These are phyloP conservation scores for Raddia guianensis DNA, from an alignment of 176 grass and related monocot genomes.

Conservation along the genomic window DNA sequence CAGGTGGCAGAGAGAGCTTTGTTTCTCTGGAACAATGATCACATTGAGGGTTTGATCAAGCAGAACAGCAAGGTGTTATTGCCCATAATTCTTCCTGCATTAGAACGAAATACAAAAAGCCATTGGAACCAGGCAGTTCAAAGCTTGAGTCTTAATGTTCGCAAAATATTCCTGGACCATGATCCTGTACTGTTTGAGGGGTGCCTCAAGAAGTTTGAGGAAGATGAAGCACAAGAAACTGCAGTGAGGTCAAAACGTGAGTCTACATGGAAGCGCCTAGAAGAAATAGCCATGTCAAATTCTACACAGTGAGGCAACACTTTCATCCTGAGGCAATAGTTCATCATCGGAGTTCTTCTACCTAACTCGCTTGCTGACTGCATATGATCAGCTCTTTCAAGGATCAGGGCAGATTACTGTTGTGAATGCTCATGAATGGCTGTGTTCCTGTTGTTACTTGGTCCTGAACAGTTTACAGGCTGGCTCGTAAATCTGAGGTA, in stretches of 20 bases:
- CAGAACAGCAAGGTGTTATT: constrained; percentile 67
- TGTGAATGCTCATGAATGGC: constrained; percentile 40
- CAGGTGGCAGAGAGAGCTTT: constrained; percentile 73
- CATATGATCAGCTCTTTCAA: neutral
- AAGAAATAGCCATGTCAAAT: constrained; percentile 59
- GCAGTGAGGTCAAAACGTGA: constrained; percentile 51
- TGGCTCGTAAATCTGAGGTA: constrained; percentile 43
- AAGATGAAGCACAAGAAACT: constrained; percentile 59
- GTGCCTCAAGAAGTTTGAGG: constrained; percentile 68
- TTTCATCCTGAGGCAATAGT: constrained; percentile 29
- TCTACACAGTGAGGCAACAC: constrained; percentile 41
- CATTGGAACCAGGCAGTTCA: constrained; percentile 79
- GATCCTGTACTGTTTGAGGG: constrained; percentile 59
- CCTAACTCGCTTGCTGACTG: constrained; percentile 29
- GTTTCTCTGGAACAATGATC: constrained; percentile 75
- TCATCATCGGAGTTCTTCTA: constrained; percentile 22
- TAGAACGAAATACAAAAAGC: constrained; percentile 63
- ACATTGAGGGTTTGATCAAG: constrained; percentile 70
- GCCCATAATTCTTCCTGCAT: constrained; percentile 66
- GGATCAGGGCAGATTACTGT: constrained; percentile 33
- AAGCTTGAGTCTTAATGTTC: constrained; percentile 71
- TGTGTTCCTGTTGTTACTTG: constrained; percentile 23
- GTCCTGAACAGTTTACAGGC: constrained; percentile 33
- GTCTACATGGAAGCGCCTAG: constrained; percentile 64
- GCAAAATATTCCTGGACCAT: constrained; percentile 68